phyloP scores from a whole-genome alignment of 2,329 filamentous ascomycete genomes.

The Sporothrix variecibatus region DNA sequence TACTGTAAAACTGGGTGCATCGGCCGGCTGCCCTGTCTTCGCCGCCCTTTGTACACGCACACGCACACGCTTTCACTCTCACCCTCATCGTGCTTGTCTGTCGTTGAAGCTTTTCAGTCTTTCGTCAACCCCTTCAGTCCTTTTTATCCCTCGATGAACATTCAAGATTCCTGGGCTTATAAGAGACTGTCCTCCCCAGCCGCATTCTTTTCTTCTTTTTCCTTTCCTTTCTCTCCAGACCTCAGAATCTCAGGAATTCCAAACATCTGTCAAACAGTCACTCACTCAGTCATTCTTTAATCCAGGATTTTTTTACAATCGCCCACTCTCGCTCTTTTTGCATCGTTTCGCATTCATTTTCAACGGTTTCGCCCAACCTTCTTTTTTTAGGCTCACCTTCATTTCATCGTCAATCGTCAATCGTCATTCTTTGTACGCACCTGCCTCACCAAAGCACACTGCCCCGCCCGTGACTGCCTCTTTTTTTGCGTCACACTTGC shows the following conservation, averaged over 20 bases:
- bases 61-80: not conserved
- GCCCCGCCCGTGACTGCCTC: constrained; percentile 15
- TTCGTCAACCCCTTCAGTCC: not conserved
- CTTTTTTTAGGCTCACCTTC: constrained; percentile 10
- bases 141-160: not conserved
- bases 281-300: constrained; percentile 27
- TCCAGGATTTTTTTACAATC: not conserved
- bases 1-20: not conserved
- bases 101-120: not conserved
- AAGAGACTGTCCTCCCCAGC: constrained; percentile 22
- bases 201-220: not conserved
- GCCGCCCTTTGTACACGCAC: constrained; percentile 16
- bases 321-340: not conserved
- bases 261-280: constrained; percentile 12
- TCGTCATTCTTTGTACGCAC: not conserved
- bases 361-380: not conserved
- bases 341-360: not conserved
- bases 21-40: constrained; percentile 20
- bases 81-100: not conserved
- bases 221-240: constrained; percentile 7
- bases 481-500: constrained; percentile 16
- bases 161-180: constrained; percentile 7
- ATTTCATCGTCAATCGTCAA: not conserved
- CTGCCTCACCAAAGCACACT: not conserved
- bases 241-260: constrained; percentile 12